Conservation (phyloP, 441 rosid species). For the Daphne laureola region DNA sequence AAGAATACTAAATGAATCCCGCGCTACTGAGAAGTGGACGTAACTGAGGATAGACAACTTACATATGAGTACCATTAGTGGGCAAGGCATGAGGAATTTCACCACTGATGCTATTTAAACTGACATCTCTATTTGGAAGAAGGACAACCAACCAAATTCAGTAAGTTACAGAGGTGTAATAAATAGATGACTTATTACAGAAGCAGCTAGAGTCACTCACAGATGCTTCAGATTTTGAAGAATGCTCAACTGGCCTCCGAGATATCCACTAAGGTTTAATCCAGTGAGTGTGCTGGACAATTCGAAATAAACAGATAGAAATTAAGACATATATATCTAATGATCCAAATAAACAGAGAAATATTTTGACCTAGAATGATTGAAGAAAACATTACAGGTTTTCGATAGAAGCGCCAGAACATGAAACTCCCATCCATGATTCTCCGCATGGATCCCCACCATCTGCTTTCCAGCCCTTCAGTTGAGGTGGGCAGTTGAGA, state of each 20-base stretch:
- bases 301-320: constrained; percentile 7
- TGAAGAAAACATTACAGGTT: constrained; percentile 39
- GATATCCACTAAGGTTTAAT: constrained; percentile 59
- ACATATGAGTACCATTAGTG: constrained; percentile 78
- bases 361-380: too few relatives aligned
- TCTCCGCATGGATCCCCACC: constrained; percentile 88
- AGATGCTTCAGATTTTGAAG: constrained; percentile 62
- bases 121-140: constrained; percentile 56
- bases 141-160: constrained; percentile 1
- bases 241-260: constrained; percentile 62
- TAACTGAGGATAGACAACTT: constrained; percentile 23
- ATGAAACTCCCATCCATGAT: constrained; percentile 79
- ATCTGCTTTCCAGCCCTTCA: constrained; percentile 61
- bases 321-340: neutral
- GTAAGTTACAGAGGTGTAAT: neutral
- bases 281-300: constrained; percentile 48
- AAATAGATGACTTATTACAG: neutral
- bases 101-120: constrained; percentile 63
- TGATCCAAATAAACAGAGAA: neutral
- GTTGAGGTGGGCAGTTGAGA: constrained; percentile 48
- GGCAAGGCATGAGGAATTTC: constrained; percentile 77
- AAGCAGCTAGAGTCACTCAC: constrained; percentile 36
- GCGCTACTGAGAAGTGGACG: constrained; percentile 5
- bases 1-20: neutral
- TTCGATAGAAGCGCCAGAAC: constrained; percentile 60